Percentiles rank a stretch among this genome's conserved stretches.
These are phyloP conservation scores for Tulasnella calospora DNA, from an alignment of 768 basidiomycete genomes.

Conservation along the genomic window DNA sequence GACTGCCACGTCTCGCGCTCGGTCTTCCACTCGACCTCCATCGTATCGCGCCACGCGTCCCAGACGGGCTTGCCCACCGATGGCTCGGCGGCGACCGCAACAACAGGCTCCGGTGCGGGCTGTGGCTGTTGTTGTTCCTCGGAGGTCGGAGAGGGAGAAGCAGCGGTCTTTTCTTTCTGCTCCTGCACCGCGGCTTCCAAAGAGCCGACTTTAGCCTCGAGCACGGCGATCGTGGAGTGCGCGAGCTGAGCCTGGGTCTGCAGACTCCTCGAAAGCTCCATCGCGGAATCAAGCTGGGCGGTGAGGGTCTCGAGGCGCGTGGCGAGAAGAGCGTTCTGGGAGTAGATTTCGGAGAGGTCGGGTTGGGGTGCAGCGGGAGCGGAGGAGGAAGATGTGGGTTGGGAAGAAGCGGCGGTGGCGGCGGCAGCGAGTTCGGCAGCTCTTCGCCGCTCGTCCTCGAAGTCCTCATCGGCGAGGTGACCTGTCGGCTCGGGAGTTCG, in stretches of 20 bases:
- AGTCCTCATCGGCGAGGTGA: slow-evolving; percentile 49
- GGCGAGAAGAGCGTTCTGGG: slow-evolving; percentile 49
- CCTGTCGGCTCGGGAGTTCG: slow-evolving; percentile 74
- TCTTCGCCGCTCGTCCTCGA: slow-evolving; percentile 40
- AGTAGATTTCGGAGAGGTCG: slow-evolving; percentile 32
- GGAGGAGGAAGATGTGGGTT: slow-evolving; percentile 29
- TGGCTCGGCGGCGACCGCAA: slow-evolving; percentile 50
- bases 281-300: slow-evolving; percentile 67
- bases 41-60: slow-evolving; percentile 66
- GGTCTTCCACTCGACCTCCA: slow-evolving; percentile 73
- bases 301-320: slow-evolving; percentile 58
- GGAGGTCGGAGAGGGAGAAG: slow-evolving; percentile 30
- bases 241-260: slow-evolving; percentile 75
- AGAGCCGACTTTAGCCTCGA: slow-evolving; percentile 62
- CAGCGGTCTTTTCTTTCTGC: slow-evolving; percentile 37
- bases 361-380: slow-evolving; percentile 25
- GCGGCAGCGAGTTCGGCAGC: slow-evolving; percentile 29
- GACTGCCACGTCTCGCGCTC: slow-evolving; percentile 78
- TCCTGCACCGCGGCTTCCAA: slow-evolving; percentile 64
- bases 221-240: slow-evolving; percentile 60
- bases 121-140: slow-evolving; percentile 18
- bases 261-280: slow-evolving; percentile 64
- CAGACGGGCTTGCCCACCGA: slow-evolving; percentile 39
- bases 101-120: slow-evolving; percentile 28
- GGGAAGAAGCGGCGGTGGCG: too few species aligned